These are phyloP conservation scores for Coemansia sp. DNA, from an alignment of 192 early-diverging fungal species.

Conservation along the genomic window DNA sequence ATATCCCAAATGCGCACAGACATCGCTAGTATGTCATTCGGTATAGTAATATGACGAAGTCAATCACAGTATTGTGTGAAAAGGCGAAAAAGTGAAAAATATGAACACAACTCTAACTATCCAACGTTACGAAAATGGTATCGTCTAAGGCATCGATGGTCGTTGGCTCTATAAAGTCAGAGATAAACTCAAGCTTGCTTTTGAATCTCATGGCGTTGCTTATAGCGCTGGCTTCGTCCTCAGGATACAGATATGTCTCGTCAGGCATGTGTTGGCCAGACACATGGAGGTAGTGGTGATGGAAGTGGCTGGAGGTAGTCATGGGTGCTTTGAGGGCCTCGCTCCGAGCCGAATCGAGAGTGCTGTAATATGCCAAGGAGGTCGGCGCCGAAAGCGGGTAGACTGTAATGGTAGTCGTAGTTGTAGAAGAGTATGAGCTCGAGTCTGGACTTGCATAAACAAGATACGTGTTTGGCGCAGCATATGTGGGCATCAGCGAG, in stretches of 20 bases:
- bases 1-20: too few species aligned
- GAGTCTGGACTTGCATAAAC: background rate
- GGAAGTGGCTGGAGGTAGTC: background rate
- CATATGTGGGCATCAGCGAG: background rate
- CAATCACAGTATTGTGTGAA: too few species aligned
- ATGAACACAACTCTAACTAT: too few species aligned
- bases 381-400: background rate
- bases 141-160: too few species aligned
- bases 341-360: background rate
- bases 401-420: background rate
- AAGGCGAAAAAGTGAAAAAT: too few species aligned
- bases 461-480: background rate
- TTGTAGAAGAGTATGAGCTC: conserved; percentile 1
- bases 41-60: too few species aligned
- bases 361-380: background rate
- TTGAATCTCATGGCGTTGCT: conserved; percentile 10
- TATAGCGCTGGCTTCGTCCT: background rate
- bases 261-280: background rate
- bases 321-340: background rate
- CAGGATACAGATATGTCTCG: background rate
- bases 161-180: conserved; percentile 3
- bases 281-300: background rate
- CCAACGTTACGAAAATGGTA: too few species aligned
- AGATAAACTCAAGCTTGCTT: conserved; percentile 10
- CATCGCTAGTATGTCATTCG: too few species aligned